Conservation (phyloP, 2,329 filamentous ascomycete genomes). For the Exserohilum rostratum region DNA sequence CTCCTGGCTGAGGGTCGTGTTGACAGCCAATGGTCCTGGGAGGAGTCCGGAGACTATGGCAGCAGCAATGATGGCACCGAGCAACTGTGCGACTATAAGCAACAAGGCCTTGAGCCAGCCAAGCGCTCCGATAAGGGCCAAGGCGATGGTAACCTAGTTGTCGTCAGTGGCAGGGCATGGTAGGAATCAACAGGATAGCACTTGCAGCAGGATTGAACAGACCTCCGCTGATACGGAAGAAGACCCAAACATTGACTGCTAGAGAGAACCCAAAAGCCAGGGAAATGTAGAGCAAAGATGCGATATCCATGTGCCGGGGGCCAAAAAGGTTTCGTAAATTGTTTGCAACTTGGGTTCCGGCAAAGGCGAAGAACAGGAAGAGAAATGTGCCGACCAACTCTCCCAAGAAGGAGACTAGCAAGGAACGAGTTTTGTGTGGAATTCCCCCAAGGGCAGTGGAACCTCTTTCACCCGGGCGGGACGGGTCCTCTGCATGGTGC, state of each 20-base stretch:
- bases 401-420: constrained; percentile 55
- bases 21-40: constrained; percentile 54
- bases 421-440: constrained; percentile 51
- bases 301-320: constrained; percentile 28
- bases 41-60: constrained; percentile 54
- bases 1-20: constrained; percentile 50
- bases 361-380: constrained; percentile 51
- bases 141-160: constrained; percentile 54
- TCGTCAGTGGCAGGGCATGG: not conserved
- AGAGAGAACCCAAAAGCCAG: constrained; percentile 48
- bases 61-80: constrained; percentile 54
- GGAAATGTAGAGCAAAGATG: constrained; percentile 44
- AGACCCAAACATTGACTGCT: constrained; percentile 50
- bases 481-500: constrained; percentile 40
- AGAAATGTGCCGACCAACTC: constrained; percentile 50
- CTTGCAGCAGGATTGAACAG: constrained; percentile 50
- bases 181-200: constrained; percentile 11
- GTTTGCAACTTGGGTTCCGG: constrained; percentile 48
- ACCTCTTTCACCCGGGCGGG: constrained; percentile 45
- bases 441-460: constrained; percentile 51
- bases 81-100: constrained; percentile 54
- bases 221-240: constrained; percentile 49
- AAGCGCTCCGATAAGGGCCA: constrained; percentile 56
- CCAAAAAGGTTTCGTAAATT: constrained; percentile 39
- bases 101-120: constrained; percentile 52